Percentiles rank a stretch among this genome's conserved stretches.
Conservation (phyloP, 2,329 filamentous ascomycete species). For the Microcera coccophila region DNA sequence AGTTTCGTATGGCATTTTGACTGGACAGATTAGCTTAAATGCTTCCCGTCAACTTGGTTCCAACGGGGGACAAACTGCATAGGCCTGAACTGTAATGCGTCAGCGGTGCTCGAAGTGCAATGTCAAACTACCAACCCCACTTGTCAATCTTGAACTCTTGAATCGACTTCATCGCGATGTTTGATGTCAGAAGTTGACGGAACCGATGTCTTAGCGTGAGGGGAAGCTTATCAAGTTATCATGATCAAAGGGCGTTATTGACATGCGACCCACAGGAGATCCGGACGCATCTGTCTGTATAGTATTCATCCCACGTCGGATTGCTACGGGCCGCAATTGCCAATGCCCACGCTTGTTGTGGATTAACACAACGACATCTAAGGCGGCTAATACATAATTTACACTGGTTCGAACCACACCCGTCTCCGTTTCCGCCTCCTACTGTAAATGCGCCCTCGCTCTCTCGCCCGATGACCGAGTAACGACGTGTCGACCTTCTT, state of each 20-base stretch:
- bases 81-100: neutral
- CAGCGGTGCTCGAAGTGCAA: neutral
- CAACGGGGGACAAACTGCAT: neutral
- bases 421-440: constrained; percentile 14
- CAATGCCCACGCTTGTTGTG: constrained; percentile 12
- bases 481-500: constrained; percentile 45
- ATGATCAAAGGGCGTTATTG: too few species aligned
- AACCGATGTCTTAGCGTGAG: too few species aligned
- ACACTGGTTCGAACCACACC: too few species aligned
- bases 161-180: neutral
- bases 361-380: too few species aligned
- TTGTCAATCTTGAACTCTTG: neutral
- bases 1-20: neutral
- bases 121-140: neutral
- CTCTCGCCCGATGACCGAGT: constrained; percentile 28
- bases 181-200: too few species aligned
- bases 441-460: constrained; percentile 14
- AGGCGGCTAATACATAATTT: too few species aligned
- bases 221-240: too few species aligned
- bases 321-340: neutral
- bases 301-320: neutral
- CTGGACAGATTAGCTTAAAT: neutral
- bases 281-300: too few species aligned
- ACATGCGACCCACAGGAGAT: too few species aligned
- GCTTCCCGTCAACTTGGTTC: neutral